Conservation (phyloP, 2,329 filamentous ascomycete genomes). For the Beauveria varroae region DNA sequence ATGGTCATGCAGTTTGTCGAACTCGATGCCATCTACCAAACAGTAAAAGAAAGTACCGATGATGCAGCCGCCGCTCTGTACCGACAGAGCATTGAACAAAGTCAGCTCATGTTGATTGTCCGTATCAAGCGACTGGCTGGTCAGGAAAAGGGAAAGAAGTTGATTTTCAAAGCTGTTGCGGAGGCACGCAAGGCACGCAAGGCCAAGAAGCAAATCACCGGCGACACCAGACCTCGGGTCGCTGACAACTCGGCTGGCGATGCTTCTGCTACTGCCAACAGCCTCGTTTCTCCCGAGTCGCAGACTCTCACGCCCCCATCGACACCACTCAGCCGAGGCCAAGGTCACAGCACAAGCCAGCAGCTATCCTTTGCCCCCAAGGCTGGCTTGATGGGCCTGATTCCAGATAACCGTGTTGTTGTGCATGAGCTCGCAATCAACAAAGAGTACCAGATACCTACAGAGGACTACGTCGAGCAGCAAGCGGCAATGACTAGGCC, state of each 20-base stretch:
- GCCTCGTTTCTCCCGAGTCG: constrained; percentile 32
- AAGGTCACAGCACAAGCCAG: constrained; percentile 25
- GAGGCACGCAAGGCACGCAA: constrained; percentile 60
- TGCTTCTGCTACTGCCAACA: constrained; percentile 29
- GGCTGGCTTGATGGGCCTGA: constrained; percentile 41
- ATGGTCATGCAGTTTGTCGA: constrained; percentile 86
- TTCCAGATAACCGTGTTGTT: constrained; percentile 67
- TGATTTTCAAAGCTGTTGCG: constrained; percentile 68
- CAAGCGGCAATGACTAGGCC: constrained; percentile 41
- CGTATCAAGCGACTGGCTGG: constrained; percentile 74
- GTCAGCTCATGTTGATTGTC: constrained; percentile 71
- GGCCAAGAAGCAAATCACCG: constrained; percentile 56
- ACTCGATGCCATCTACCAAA: constrained; percentile 75
- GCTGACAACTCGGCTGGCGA: constrained; percentile 39
- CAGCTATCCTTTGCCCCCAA: constrained; percentile 20
- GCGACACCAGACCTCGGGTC: constrained; percentile 63
- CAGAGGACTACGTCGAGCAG: constrained; percentile 50
- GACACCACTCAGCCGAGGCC: constrained; percentile 36
- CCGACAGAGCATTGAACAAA: constrained; percentile 70
- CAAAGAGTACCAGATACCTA: constrained; percentile 66
- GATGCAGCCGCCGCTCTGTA: constrained; percentile 70
- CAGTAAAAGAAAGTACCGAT: constrained; percentile 70
- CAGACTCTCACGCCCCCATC: constrained; percentile 48
- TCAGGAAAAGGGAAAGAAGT: constrained; percentile 58
- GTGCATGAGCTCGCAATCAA: constrained; percentile 77